A percentile compares a stretch with the other conserved stretches of the same genome.
Conservation (phyloP, 805 yeast genomes). For the Lachancea sp. region DNA sequence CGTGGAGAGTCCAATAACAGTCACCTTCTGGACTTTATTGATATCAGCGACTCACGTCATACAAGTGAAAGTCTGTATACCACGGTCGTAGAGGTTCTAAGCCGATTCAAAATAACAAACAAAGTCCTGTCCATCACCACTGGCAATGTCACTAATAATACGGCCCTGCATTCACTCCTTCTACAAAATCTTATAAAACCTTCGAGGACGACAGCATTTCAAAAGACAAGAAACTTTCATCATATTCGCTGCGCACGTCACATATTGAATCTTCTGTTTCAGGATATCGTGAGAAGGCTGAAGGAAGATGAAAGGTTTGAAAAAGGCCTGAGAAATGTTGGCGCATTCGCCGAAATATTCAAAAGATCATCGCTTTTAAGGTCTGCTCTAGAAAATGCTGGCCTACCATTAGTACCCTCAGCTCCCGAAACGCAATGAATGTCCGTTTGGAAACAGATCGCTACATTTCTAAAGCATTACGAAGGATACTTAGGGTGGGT, state of each 20-base stretch:
- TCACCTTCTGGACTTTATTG: constrained; percentile 11
- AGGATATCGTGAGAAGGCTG: not conserved
- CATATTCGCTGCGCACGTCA: constrained; percentile 1
- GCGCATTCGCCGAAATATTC: too few species aligned
- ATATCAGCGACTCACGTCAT: too few species aligned
- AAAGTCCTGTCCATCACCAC: not conserved
- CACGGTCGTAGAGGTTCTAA: not conserved
- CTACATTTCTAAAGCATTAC: constrained; percentile 1
- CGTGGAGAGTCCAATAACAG: not conserved
- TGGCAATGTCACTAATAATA: not conserved
- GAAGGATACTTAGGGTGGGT: not conserved
- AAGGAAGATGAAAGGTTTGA: too few species aligned
- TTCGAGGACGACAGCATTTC: not conserved
- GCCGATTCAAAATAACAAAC: not conserved
- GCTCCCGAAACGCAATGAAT: too few species aligned
- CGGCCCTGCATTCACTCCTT: not conserved
- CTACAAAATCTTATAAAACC: not conserved
- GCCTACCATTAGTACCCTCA: too few species aligned
- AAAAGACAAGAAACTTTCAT: not conserved
- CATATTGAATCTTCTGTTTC: not conserved
- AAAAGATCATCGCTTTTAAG: too few species aligned
- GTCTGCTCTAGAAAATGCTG: too few species aligned
- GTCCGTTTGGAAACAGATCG: too few species aligned
- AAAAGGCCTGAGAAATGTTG: too few species aligned
- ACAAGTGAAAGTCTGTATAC: too few species aligned